Percentiles rank a stretch among this genome's conserved stretches.
Conservation (phyloP, 2,329 filamentous ascomycete species). For the Elsinoe australis region DNA sequence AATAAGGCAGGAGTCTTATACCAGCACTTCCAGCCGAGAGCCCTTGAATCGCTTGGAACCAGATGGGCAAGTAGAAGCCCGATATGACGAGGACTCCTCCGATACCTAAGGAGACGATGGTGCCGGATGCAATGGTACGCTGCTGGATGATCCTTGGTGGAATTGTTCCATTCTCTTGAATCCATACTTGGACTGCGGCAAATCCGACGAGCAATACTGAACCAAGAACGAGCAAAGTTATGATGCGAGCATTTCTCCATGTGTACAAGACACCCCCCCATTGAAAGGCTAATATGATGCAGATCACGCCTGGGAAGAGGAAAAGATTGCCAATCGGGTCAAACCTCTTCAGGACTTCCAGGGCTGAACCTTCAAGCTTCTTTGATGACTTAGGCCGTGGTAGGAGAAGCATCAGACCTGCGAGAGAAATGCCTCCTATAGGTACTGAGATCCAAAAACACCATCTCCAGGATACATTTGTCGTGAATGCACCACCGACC, state of each 20-base stretch:
- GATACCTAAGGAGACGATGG: conserved; percentile 36
- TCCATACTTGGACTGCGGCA: conserved; percentile 36
- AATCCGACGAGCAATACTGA: conserved; percentile 36
- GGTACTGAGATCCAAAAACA: conserved; percentile 38
- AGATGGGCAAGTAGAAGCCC: conserved; percentile 29
- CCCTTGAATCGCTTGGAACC: conserved; percentile 38
- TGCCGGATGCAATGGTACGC: conserved; percentile 36
- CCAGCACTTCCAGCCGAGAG: conserved; percentile 34
- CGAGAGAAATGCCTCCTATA: conserved; percentile 31
- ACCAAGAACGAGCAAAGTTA: conserved; percentile 40
- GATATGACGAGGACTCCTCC: conserved; percentile 40
- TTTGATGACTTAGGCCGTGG: conserved; percentile 13
- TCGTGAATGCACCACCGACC: conserved; percentile 45
- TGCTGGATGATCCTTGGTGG: conserved; percentile 41
- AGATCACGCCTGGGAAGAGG: conserved; percentile 42
- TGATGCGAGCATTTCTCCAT: conserved; percentile 40
- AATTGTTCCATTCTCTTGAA: conserved; percentile 39
- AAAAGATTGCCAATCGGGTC: conserved; percentile 40
- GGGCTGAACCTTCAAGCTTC: conserved; percentile 7
- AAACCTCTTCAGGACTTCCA: conserved; percentile 36
- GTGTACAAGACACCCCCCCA: conserved; percentile 43
- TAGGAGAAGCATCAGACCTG: conserved; percentile 36
- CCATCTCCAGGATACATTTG: conserved; percentile 43
- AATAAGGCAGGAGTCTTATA: conserved; percentile 37
- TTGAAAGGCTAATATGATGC: conserved; percentile 43